Evolutionary conservation across 2,329 filamentous ascomycete species (phyloP).

Genomic region (Tolypocladium guangdongense): DNA sequence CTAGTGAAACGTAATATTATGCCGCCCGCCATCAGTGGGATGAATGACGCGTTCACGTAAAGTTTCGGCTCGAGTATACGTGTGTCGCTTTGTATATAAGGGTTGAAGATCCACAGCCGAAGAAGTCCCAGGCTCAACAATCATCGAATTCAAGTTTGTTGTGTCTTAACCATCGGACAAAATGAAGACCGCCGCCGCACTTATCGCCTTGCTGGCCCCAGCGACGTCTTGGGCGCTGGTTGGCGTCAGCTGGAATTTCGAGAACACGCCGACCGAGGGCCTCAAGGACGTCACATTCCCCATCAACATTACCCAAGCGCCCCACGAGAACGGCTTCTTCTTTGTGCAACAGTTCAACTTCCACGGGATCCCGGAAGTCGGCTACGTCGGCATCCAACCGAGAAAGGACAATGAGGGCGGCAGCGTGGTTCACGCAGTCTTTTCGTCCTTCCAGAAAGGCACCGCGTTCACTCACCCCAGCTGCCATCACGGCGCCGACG

Average conservation of each 20-base stretch:
- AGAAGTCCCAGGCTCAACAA: neutral
- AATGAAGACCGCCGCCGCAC: too few species aligned
- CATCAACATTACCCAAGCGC: slow-evolving; percentile 5
- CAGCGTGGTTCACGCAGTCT: slow-evolving; percentile 7
- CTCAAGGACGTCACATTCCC: slow-evolving; percentile 8
- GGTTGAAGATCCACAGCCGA: neutral
- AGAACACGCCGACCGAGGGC: neutral
- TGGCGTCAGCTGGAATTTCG: neutral
- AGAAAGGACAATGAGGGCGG: slow-evolving; percentile 4
- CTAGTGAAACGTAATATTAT: too few species aligned
- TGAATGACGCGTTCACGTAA: too few species aligned
- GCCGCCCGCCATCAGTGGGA: too few species aligned
- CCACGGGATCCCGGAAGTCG: slow-evolving; percentile 1
- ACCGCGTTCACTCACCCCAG: slow-evolving; percentile 5
- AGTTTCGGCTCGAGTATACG: too few species aligned
- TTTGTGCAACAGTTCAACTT: slow-evolving; percentile 10
- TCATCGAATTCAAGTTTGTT: too few species aligned
- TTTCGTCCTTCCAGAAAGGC: slow-evolving; percentile 9
- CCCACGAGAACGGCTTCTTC: slow-evolving; percentile 8
- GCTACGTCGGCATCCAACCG: slow-evolving; percentile 10
- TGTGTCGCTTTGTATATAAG: too few species aligned
- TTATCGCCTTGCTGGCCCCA: too few species aligned
- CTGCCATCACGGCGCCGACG: slow-evolving; percentile 13
- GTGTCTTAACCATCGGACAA: too few species aligned
- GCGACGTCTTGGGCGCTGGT: too few species aligned